Evolutionary conservation across 2,329 filamentous ascomycete genomes (phyloP), one percentile per base, ranked within the genome.

Genomic region (Pseudopithomyces chartarum): DNA sequence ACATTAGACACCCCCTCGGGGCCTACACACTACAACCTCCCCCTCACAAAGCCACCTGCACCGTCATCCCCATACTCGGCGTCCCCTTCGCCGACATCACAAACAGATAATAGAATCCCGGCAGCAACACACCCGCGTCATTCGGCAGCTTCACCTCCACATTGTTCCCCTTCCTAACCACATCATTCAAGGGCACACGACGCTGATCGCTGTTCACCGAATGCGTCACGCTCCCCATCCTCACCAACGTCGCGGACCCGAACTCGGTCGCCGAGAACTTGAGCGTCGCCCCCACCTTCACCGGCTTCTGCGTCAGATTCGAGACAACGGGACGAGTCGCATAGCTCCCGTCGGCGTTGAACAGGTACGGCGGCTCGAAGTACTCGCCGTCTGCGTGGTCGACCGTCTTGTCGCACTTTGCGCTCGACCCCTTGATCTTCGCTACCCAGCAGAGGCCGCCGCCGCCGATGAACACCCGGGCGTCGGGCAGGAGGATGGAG

Each of bases 141-240:
- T 6, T 10, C 4, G 38, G 38, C 15, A 40, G 15, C 13, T 17
- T n/a, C 38, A 40, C 38, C 7, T 15, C 17, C 7, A 40, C 38
- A 4, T 19, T 4, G 2, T 40, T 40, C 13, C 38, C 38, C 2
- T 17, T n/a, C 13, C 10, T 15, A 10, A 17, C 33, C 10, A 44
- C 23, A 13, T 46, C 22, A 12, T 50, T 60, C 19, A 70, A 45
- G 1, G 66, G 67, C 2, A 69, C 52, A 20, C 64, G 67, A 15
- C 66, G 56, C 55, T 71, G 68, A 33, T 70, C 66, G n/a, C 45
- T 69, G 45, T 71, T 71, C 20, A 70, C 62, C 3, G 67, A 68
- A 50, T 71, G 68, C 10, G 68, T 70, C 15, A 67, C 68, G 44
- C 53, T 68, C 13, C 67, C 67, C 19, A 71, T 68, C 29, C 68